Base-by-base conservation (phyloP, 192 early-diverging fungal species). In the Mortierella claussenii region DNA sequence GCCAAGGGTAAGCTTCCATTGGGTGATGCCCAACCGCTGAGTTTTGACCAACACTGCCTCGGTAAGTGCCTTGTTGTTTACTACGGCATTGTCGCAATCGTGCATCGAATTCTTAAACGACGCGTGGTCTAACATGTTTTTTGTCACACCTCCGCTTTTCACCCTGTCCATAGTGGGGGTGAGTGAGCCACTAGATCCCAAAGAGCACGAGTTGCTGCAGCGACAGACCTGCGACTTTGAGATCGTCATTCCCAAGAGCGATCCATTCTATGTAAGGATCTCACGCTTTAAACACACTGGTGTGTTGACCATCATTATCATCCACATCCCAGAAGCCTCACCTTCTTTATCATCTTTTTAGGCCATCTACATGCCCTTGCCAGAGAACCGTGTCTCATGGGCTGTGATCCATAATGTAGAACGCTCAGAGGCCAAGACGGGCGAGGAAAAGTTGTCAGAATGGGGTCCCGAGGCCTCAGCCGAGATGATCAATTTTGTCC, bases 301-400 rank as follows among this genome's bases (percentile, higher is more conserved):
- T n/a, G n/a, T n/a, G n/a, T n/a, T n/a, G n/a, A n/a, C n/a, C n/a
- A n/a, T n/a, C n/a, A n/a, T n/a, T n/a, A n/a, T n/a, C n/a, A n/a
- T n/a, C n/a, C n/a, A n/a, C n/a, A n/a, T n/a, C n/a, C n/a, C n/a
- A n/a, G n/a, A n/a, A n/a, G n/a, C 42, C 26, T 27, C 3, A 45
- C 43, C 20, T 20, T 34, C 18, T 26, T 50, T 26, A 0, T 26
- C 10, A 45, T 49, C 20, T 49, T 23, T 49, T 6, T 55, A 76
- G 73, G 34, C 58, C 4, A 76, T 76, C 53, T 76, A 76, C 30
- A 76, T 76, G 73, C 63, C 64, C 23, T 34, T 76, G 21, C 73
- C 73, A 15, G 73, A 65, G 0, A 34, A 76, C 21, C 73, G 73
- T 27, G 52, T 76, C 6, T 67, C 64, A 2, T 76, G 73, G 73